phyloP scores from a whole-genome alignment of 495 filamentous ascomycete species.

The Penicillium nucicola region DNA sequence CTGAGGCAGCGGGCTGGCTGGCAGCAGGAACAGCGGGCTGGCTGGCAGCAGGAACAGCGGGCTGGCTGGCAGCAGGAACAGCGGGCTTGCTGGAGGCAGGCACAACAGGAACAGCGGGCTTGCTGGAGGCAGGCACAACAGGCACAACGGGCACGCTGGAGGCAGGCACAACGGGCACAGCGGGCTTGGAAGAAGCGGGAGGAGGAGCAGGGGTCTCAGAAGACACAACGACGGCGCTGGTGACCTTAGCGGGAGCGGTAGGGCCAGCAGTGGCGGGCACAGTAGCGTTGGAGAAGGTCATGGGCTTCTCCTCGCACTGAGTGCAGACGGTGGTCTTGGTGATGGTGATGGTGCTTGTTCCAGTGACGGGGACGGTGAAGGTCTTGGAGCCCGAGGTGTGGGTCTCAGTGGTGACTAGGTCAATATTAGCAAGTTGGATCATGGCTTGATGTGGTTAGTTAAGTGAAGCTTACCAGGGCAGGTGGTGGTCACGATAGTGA shows the following conservation, averaged over 20 bases:
- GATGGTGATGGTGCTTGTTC: conserved; percentile 36
- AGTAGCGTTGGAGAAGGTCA: conserved; percentile 27
- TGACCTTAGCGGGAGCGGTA: neutral
- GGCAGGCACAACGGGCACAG: conserved; percentile 4
- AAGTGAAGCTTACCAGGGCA: conserved; percentile 31
- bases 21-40: conserved; percentile 1
- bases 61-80: conserved; percentile 6
- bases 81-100: conserved; percentile 5
- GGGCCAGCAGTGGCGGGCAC: conserved; percentile 5
- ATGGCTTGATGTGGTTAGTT: neutral
- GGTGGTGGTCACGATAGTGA: conserved; percentile 34
- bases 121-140: conserved; percentile 3
- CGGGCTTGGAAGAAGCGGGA: neutral
- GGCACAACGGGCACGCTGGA: conserved; percentile 5
- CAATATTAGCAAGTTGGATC: conserved; percentile 11
- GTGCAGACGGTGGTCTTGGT: conserved; percentile 32
- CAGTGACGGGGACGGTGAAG: conserved; percentile 30
- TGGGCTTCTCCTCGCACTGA: conserved; percentile 21
- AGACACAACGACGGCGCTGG: conserved; percentile 3
- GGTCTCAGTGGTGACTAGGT: conserved; percentile 29
- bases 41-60: neutral
- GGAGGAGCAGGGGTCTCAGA: neutral
- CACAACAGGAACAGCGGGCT: conserved; percentile 6
- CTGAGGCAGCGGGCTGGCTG: neutral
- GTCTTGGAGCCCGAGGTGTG: conserved; percentile 32